phyloP scores from a whole-genome alignment of 1,139 yeast genomes.

The Saccharomyces uvarum region DNA sequence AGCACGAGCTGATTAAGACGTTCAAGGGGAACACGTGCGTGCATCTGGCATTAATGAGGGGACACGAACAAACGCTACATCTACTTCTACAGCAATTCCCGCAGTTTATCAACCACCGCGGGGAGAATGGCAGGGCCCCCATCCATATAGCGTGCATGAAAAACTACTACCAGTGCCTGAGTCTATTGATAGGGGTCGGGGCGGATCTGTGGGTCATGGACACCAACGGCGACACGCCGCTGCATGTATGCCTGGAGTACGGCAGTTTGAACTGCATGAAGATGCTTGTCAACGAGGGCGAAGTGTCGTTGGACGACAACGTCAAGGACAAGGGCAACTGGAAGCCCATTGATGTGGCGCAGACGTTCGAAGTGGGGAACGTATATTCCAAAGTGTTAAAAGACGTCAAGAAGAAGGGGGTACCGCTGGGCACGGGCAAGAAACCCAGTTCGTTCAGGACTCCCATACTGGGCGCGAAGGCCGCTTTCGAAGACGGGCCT shows the following conservation, averaged over 20 bases:
- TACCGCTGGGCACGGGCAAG: not conserved
- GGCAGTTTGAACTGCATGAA: slow-evolving; percentile 63
- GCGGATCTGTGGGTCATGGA: slow-evolving; percentile 63
- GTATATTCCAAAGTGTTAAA: slow-evolving; percentile 25
- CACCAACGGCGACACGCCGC: slow-evolving; percentile 61
- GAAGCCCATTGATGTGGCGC: slow-evolving; percentile 56
- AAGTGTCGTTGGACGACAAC: slow-evolving; percentile 39
- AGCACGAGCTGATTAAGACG: slow-evolving; percentile 43
- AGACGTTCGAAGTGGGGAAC: slow-evolving; percentile 41
- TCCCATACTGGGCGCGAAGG: slow-evolving; percentile 18
- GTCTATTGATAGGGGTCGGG: slow-evolving; percentile 67
- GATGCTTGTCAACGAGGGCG: slow-evolving; percentile 43
- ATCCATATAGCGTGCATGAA: slow-evolving; percentile 63
- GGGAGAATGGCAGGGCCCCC: slow-evolving; percentile 55
- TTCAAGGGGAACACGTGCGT: slow-evolving; percentile 67
- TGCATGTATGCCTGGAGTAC: slow-evolving; percentile 74
- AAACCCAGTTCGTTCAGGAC: slow-evolving; percentile 19
- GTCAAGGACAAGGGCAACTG: slow-evolving; percentile 57
- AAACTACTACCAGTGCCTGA: slow-evolving; percentile 65
- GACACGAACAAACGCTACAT: slow-evolving; percentile 75
- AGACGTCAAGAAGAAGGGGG: slow-evolving; percentile 6
- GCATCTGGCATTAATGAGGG: slow-evolving; percentile 62
- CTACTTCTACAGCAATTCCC: slow-evolving; percentile 77
- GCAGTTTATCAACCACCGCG: slow-evolving; percentile 54
- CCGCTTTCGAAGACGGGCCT: slow-evolving; percentile 25